Percentiles rank a stretch among this genome's conserved stretches.
Evolutionary conservation across 2,329 filamentous ascomycete species (phyloP).

Genomic region (Diaporthe velutina): DNA sequence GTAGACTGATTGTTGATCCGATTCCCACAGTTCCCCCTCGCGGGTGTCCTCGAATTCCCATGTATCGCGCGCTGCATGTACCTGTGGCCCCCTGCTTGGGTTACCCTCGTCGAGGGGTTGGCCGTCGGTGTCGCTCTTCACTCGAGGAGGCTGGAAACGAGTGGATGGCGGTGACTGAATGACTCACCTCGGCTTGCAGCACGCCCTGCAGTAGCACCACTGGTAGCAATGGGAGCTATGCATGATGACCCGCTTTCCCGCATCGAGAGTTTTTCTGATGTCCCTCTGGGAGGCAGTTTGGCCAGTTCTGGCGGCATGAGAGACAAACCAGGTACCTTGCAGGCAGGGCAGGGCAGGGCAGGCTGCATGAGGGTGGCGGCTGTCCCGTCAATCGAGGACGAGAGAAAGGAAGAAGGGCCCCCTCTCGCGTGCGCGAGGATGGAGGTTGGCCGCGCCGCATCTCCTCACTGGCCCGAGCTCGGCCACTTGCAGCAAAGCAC

Average conservation of each 20-base stretch:
- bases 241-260: constrained; percentile 37
- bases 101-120: constrained; percentile 36
- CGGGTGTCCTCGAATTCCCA: constrained; percentile 24
- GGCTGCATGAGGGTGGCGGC: constrained; percentile 19
- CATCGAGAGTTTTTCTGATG: constrained; percentile 32
- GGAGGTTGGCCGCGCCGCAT: constrained; percentile 36
- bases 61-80: constrained; percentile 12
- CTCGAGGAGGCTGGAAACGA: constrained; percentile 40
- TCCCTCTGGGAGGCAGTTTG: background rate
- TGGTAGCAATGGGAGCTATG: constrained; percentile 24
- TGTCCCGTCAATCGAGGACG: constrained; percentile 32
- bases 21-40: constrained; percentile 12
- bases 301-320: constrained; percentile 8
- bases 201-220: constrained; percentile 40
- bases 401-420: background rate
- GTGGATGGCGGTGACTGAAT: constrained; percentile 41
- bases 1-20: constrained; percentile 7
- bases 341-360: constrained; percentile 13
- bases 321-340: constrained; percentile 28
- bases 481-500: constrained; percentile 25
- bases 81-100: constrained; percentile 29
- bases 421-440: constrained; percentile 33
- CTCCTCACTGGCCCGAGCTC: constrained; percentile 36
- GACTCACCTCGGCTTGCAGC: constrained; percentile 40
- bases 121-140: constrained; percentile 41